Conservation (phyloP, 176 grass and related monocot genomes). For the Tillandsia leiboldiana region DNA sequence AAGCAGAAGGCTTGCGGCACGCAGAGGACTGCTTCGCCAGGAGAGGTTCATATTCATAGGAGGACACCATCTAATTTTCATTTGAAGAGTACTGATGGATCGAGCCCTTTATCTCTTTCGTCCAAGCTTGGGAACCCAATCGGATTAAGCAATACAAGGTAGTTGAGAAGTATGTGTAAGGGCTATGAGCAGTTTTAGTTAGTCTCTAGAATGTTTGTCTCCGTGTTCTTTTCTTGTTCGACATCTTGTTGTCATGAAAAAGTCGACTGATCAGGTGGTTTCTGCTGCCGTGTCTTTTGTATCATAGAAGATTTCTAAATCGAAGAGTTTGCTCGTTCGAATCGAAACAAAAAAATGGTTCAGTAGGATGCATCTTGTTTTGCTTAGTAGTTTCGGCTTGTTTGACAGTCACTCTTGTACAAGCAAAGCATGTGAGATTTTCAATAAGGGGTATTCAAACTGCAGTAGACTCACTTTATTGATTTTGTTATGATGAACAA, state of each 20-base stretch:
- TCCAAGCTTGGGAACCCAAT: neutral
- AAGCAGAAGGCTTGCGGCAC: conserved; percentile 39
- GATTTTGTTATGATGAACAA: no score
- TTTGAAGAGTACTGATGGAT: conserved; percentile 24
- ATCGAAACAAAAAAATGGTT: neutral
- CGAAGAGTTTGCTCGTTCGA: conserved; percentile 6
- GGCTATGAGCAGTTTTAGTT: conserved; percentile 8
- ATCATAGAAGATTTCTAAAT: conserved; percentile 46
- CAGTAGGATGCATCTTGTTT: no score
- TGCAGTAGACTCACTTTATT: no score
- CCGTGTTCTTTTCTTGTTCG: conserved; percentile 31
- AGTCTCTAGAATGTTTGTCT: conserved; percentile 21
- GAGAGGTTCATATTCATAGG: conserved; percentile 28
- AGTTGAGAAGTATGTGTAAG: conserved; percentile 2
- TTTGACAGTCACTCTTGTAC: no score
- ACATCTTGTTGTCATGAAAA: conserved; percentile 37
- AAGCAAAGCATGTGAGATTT: no score
- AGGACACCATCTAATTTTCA: conserved; percentile 25
- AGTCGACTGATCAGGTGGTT: neutral
- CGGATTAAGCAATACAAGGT: neutral
- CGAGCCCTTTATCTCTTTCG: neutral
- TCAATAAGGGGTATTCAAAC: no score
- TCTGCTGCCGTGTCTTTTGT: conserved; percentile 22
- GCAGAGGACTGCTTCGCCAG: conserved; percentile 15
- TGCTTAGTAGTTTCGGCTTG: no score